Conservation (phyloP, 768 basidiomycete genomes). For the Suillus brevipes region DNA sequence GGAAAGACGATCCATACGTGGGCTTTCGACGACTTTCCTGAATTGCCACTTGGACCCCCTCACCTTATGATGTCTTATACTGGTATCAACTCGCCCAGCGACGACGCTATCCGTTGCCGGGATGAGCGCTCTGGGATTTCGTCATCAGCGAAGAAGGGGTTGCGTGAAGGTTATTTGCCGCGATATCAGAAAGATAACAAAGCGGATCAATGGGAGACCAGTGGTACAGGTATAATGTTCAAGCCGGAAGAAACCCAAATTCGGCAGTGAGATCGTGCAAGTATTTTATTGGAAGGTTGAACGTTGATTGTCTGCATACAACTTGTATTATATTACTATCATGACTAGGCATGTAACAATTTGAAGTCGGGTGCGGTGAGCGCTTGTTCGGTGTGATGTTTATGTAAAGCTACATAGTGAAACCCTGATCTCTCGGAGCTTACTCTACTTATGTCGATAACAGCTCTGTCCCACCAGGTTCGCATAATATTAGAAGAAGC, state of each 20-base stretch:
- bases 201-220: constrained; percentile 41
- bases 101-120: constrained; percentile 29
- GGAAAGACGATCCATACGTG: constrained; percentile 47
- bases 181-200: constrained; percentile 37
- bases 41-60: constrained; percentile 46
- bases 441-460: constrained; percentile 34
- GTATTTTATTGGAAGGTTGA: background rate
- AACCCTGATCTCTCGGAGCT: background rate
- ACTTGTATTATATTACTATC: constrained; percentile 1
- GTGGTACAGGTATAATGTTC: constrained; percentile 36
- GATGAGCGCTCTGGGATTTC: constrained; percentile 37
- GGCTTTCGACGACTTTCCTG: constrained; percentile 39
- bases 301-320: background rate
- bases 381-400: background rate
- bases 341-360: constrained; percentile 1
- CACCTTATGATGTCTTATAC: constrained; percentile 49
- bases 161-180: constrained; percentile 39
- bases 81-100: constrained; percentile 35
- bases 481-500: constrained; percentile 57
- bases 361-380: background rate
- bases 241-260: constrained; percentile 30
- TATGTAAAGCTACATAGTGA: background rate
- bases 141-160: constrained; percentile 34
- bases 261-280: background rate
- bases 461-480: constrained; percentile 48